These are phyloP conservation scores for Perkinsus olseni DNA, from an alignment of 169 alveolate species.

Conservation along the genomic window DNA sequence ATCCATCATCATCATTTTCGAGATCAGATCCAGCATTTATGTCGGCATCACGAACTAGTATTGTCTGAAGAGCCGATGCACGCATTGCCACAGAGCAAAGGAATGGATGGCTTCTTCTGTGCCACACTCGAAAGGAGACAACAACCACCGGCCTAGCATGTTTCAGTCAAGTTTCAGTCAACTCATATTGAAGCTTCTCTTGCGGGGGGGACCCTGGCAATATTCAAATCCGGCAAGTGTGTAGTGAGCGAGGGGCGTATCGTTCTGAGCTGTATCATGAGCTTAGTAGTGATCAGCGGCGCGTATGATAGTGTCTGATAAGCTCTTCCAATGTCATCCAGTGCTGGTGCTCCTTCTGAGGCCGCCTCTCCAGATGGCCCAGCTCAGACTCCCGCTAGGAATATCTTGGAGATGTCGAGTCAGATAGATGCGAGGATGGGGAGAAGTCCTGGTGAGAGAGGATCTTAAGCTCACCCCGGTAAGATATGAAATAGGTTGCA, in stretches of 20 bases:
- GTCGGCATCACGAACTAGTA: constrained; percentile 49
- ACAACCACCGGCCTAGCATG: not conserved
- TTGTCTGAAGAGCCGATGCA: constrained; percentile 64
- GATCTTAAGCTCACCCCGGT: not conserved
- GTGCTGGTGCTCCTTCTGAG: no score
- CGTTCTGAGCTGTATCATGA: no score
- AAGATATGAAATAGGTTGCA: not conserved
- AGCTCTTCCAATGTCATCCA: not conserved
- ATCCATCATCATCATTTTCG: not conserved
- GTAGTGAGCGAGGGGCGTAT: no score
- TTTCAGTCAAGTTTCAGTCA: not conserved
- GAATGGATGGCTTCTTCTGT: constrained; percentile 87
- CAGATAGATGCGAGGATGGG: not conserved
- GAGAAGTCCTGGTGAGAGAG: not conserved
- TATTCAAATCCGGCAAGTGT: no score
- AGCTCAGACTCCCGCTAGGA: not conserved
- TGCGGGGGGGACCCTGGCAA: no score
- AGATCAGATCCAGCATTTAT: constrained; percentile 38
- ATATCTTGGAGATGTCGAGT: not conserved
- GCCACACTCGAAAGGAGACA: constrained; percentile 55
- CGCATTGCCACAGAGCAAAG: constrained; percentile 73
- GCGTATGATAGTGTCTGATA: not conserved
- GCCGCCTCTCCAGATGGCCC: not conserved
- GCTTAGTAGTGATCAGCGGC: no score
- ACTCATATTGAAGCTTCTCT: not conserved